phyloP scores from a whole-genome alignment of 2,329 filamentous ascomycete genomes.

The Exophiala oligosperma region DNA sequence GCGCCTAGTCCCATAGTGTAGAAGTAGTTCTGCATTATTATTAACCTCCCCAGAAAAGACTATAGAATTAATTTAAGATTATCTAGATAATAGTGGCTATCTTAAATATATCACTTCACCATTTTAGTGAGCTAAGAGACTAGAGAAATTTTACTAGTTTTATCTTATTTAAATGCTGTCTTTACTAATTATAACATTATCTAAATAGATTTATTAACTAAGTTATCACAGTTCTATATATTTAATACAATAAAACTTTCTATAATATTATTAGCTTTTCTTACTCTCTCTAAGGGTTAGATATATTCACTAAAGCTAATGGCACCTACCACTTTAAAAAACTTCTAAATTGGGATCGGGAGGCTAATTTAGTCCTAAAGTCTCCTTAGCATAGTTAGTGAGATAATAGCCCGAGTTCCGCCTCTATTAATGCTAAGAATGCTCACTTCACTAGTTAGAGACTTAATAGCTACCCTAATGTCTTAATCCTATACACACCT shows the following conservation, averaged over 20 bases:
- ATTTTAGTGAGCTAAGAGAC: not conserved
- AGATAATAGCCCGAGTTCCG: constrained; percentile 30
- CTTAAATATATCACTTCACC: not conserved
- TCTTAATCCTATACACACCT: constrained; percentile 18
- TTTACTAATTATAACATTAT: not conserved
- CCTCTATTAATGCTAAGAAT: constrained; percentile 42
- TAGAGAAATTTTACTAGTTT: not conserved
- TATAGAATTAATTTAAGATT: constrained; percentile 1
- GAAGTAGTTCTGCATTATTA: constrained; percentile 1
- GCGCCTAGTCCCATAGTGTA: constrained; percentile 4
- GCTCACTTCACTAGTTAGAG: constrained; percentile 35
- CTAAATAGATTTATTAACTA: not conserved
- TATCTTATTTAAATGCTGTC: not conserved
- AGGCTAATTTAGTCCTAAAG: constrained; percentile 25
- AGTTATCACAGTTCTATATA: constrained; percentile 1
- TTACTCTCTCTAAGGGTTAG: not conserved
- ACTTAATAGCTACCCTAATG: constrained; percentile 32
- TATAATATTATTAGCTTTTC: constrained; percentile 1
- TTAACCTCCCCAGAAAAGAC: not conserved
- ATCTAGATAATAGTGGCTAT: constrained; percentile 1
- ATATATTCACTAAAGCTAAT: constrained; percentile 30
- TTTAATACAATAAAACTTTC: not conserved
- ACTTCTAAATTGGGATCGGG: constrained; percentile 22
- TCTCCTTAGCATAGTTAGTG: constrained; percentile 27
- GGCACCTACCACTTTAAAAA: constrained; percentile 29